Conservation (phyloP, 805 yeast species). For the Brettanomyces custersianus region DNA sequence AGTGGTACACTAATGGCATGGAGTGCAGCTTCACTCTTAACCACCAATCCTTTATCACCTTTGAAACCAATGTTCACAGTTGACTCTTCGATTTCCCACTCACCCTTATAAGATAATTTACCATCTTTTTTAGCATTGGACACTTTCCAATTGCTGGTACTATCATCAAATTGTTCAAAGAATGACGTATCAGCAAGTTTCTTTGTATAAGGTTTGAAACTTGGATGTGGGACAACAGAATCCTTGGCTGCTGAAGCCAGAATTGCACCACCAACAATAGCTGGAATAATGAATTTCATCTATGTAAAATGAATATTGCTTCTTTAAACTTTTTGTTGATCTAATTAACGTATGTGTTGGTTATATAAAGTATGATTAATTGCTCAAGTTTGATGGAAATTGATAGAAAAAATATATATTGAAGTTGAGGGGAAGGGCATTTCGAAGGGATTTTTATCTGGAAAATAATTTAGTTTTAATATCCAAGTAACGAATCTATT, state of each 20-base stretch:
- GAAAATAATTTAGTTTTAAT: no score
- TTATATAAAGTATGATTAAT: no score
- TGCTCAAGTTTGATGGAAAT: no score
- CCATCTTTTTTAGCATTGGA: slow-evolving; percentile 48
- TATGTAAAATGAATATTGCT: no score
- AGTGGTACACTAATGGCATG: slow-evolving; percentile 71
- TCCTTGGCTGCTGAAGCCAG: slow-evolving; percentile 6
- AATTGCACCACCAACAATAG: slow-evolving; percentile 9
- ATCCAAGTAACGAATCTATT: no score
- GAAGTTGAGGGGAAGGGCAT: no score
- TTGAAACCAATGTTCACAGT: slow-evolving; percentile 46
- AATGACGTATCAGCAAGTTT: slow-evolving; percentile 35
- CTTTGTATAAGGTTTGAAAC: slow-evolving; percentile 30
- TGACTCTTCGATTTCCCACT: slow-evolving; percentile 69
- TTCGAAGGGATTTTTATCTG: no score
- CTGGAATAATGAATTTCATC: slow-evolving; percentile 10
- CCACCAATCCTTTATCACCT: slow-evolving; percentile 69
- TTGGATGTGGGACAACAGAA: no score
- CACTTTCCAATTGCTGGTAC: slow-evolving; percentile 44
- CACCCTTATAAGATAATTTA: slow-evolving; percentile 55
- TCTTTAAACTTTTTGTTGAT: no score
- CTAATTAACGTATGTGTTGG: no score
- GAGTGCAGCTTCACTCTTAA: slow-evolving; percentile 67
- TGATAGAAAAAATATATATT: not conserved
- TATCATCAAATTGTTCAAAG: slow-evolving; percentile 55